A percentile compares a stretch with the other conserved stretches of the same genome.
phyloP scores from a whole-genome alignment of 129 eudicot genomes.

The Scalesia atractyloides region DNA sequence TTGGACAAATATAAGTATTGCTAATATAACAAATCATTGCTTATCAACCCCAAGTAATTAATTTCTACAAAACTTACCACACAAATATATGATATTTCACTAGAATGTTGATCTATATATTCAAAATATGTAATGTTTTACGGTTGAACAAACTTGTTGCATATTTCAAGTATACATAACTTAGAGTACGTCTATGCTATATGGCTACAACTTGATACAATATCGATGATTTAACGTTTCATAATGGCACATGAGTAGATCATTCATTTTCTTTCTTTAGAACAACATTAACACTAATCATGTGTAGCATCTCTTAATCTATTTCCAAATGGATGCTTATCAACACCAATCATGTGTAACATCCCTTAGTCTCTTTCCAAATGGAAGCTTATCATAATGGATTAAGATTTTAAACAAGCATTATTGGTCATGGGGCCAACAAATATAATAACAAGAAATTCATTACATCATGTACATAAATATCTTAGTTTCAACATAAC shows the following conservation, averaged over 20 bases:
- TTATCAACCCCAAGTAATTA: neutral
- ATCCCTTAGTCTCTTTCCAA: slow-evolving; percentile 30
- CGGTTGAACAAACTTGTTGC: neutral
- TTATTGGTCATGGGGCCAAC: neutral
- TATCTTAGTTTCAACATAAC: neutral
- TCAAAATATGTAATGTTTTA: neutral
- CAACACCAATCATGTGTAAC: slow-evolving; percentile 27
- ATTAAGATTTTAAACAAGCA: slow-evolving; percentile 4
- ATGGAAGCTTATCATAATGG: slow-evolving; percentile 13
- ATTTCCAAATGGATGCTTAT: slow-evolving; percentile 25
- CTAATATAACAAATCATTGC: neutral
- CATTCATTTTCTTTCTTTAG: slow-evolving; percentile 25
- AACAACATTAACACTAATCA: slow-evolving; percentile 34
- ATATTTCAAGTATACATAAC: neutral
- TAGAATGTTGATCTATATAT: neutral
- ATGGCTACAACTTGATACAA: neutral
- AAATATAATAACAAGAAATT: neutral
- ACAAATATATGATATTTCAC: neutral
- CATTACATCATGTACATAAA: neutral
- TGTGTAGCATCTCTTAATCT: slow-evolving; percentile 25
- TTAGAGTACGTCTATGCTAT: neutral
- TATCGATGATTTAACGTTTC: slow-evolving; percentile 2
- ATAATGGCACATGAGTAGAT: slow-evolving; percentile 27
- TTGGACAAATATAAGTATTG: neutral
- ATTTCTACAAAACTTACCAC: neutral